Percentiles rank a stretch among this genome's conserved stretches.
phyloP scores from a whole-genome alignment of 1,284 basidiomycete genomes.

The Stygiomarasmius scandens region DNA sequence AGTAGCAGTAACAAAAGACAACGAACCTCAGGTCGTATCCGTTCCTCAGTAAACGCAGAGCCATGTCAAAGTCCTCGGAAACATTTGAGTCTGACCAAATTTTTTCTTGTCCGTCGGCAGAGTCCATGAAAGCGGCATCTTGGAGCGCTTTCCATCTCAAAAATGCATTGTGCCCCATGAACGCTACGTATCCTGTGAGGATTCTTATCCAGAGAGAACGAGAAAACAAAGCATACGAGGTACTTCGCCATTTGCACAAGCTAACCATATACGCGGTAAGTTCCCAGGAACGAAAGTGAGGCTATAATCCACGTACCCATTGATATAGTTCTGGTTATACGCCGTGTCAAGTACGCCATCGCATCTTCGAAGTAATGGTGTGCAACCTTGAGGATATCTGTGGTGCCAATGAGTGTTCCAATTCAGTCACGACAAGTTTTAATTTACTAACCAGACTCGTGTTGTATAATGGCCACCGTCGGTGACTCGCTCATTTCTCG shows the following conservation, averaged over 20 bases:
- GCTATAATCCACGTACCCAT: constrained; percentile 41
- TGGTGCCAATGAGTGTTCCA: too few relatives aligned
- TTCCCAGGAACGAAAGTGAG: not conserved
- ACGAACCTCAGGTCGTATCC: not conserved
- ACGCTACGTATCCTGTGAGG: constrained; percentile 35
- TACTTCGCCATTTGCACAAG: constrained; percentile 76
- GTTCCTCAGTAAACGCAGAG: constrained; percentile 43
- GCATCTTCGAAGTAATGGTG: constrained; percentile 84
- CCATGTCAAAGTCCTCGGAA: constrained; percentile 81
- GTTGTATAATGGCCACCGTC: constrained; percentile 79
- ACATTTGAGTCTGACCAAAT: constrained; percentile 85
- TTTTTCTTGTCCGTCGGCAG: constrained; percentile 61
- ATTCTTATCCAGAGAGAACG: too few relatives aligned
- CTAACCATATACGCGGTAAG: constrained; percentile 25
- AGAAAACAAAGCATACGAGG: constrained; percentile 40
- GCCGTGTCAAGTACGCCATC: constrained; percentile 74
- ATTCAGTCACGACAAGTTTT: too few relatives aligned
- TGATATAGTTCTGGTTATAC: constrained; percentile 72
- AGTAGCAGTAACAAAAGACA: not conserved
- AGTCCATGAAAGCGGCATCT: constrained; percentile 73
- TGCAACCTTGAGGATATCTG: constrained; percentile 80
- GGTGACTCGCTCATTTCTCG: constrained; percentile 73
- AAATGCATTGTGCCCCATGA: constrained; percentile 85
- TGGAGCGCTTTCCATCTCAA: constrained; percentile 84
- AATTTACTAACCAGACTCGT: constrained; percentile 52